These are phyloP conservation scores for Trametopsis cervina DNA, from an alignment of 768 basidiomycete genomes.

Conservation along the genomic window DNA sequence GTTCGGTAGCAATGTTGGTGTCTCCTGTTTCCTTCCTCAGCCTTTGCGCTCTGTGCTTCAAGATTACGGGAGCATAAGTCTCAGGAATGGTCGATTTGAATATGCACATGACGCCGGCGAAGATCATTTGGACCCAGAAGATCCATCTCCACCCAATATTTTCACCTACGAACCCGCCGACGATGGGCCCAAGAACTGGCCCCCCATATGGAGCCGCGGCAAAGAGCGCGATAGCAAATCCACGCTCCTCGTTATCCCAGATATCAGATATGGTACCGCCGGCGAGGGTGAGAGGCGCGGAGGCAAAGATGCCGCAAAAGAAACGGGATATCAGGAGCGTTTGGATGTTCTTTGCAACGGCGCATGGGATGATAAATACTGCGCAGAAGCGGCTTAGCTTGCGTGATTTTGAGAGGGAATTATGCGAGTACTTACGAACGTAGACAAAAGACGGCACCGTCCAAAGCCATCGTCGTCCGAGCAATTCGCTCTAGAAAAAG, in stretches of 20 bases:
- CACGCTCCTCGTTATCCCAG: constrained; percentile 31
- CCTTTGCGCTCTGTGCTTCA: constrained; percentile 32
- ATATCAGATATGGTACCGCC: constrained; percentile 30
- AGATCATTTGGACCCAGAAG: constrained; percentile 32
- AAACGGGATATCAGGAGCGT: constrained; percentile 35
- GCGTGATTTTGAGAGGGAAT: background rate
- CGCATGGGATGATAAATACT: constrained; percentile 35
- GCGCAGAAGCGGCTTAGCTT: background rate
- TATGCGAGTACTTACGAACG: constrained; percentile 17
- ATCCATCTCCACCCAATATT: constrained; percentile 33
- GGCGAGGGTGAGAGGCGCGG: constrained; percentile 30
- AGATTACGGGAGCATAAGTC: constrained; percentile 39
- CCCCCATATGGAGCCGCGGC: constrained; percentile 36
- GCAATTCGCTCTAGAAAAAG: constrained; percentile 31
- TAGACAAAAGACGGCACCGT: constrained; percentile 33
- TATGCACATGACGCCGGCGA: constrained; percentile 26
- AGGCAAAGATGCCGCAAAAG: constrained; percentile 34
- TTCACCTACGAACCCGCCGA: constrained; percentile 40
- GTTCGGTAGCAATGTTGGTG: constrained; percentile 34
- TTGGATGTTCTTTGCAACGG: constrained; percentile 32
- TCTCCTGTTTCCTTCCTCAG: constrained; percentile 31
- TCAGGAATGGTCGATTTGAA: constrained; percentile 34
- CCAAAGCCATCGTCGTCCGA: constrained; percentile 32
- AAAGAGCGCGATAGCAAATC: constrained; percentile 35
- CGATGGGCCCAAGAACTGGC: constrained; percentile 45